Evolutionary conservation across 352 stramenopile genomes (phyloP).

Genomic region (Phytophthora multivora): DNA sequence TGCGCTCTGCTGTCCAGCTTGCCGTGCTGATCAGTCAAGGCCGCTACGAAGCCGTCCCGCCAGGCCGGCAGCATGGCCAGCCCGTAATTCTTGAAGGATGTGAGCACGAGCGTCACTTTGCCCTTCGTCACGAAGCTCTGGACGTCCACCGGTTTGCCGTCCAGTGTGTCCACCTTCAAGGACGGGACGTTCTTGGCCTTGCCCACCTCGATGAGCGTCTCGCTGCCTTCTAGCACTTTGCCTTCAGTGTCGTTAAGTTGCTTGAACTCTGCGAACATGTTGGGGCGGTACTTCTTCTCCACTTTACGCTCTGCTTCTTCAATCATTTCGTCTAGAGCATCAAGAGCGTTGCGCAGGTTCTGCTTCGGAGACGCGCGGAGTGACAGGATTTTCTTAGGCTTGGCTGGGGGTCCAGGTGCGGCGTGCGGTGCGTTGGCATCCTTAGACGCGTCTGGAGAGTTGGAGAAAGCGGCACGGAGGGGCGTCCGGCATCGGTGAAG

Average conservation of each 20-base stretch:
- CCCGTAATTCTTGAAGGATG: conserved; percentile 88
- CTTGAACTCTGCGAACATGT: conserved; percentile 91
- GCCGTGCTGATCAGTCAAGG: conserved; percentile 39
- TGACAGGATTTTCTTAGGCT: conserved; percentile 40
- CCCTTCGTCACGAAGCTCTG: conserved; percentile 52
- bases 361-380: conserved; percentile 56
- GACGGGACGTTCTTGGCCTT: conserved; percentile 64
- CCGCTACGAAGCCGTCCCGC: conserved; percentile 62
- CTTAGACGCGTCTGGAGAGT: conserved; percentile 8
- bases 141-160: conserved; percentile 52
- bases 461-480: conserved; percentile 11
- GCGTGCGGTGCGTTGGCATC: background rate
- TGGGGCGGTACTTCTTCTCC: conserved; percentile 86
- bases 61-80: conserved; percentile 82
- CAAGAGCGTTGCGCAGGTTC: conserved; percentile 76
- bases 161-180: conserved; percentile 57
- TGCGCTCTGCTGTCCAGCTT: conserved; percentile 41
- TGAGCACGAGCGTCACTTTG: conserved; percentile 77
- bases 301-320: conserved; percentile 85
- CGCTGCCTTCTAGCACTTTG: conserved; percentile 64
- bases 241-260: conserved; percentile 88
- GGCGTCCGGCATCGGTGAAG: conserved; percentile 21
- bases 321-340: conserved; percentile 82
- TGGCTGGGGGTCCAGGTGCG: conserved; percentile 1
- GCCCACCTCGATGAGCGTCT: conserved; percentile 58